Evolutionary conservation across 441 rosid species (phyloP), one percentile per base, ranked within the genome.

Genomic region (Raphanus hybrid): DNA sequence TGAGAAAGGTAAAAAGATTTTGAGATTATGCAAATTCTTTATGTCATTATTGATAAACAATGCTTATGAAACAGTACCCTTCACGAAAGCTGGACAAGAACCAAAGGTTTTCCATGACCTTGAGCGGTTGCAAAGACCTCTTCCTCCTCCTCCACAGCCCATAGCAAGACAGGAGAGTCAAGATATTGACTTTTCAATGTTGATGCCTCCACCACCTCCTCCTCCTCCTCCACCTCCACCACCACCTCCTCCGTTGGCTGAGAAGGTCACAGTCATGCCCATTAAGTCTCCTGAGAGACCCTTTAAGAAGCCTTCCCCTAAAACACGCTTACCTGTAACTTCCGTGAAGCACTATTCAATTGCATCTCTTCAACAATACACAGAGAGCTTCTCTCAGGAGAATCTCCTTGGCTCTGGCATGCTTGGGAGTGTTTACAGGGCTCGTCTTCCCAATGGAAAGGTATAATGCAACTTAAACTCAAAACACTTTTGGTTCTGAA

Each of bases 381-480:
- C 99, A 18, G 90, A 90, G 66, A 96, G 99, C 89, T 96, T 96
- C 86, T 88, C 98, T 80, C 96, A 86, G 84, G 98, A 92, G 67
- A 96, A 92, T 85, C 84, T 89, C 64, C 82, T 96, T 35, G 98
- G 97, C 77, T 80, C 83, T 2, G 99, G 99, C 77, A 96, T 91
- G 98, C 92, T 96, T 37, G 99, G 99, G 62, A 90, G 75, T 82
- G 98, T 96, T 78, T 96, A 92, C 69, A 85, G 87, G 75, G 99
- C 99, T 66, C 84, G 90, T 76, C 94, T 91, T 85, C 93, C 98
- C 43, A 76, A 82, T 72, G 92, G 93, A 61, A 96, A 91, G 96
- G 99, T 96, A 85, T 23, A 62, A 3, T 8, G 61, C 32, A 39
- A 9, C 4, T 41, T 61, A 18, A 18, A 3, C 69, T 69, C 14